These are phyloP conservation scores for Lophium mytilinum DNA, from an alignment of 495 filamentous ascomycete genomes.

Conservation along the genomic window DNA sequence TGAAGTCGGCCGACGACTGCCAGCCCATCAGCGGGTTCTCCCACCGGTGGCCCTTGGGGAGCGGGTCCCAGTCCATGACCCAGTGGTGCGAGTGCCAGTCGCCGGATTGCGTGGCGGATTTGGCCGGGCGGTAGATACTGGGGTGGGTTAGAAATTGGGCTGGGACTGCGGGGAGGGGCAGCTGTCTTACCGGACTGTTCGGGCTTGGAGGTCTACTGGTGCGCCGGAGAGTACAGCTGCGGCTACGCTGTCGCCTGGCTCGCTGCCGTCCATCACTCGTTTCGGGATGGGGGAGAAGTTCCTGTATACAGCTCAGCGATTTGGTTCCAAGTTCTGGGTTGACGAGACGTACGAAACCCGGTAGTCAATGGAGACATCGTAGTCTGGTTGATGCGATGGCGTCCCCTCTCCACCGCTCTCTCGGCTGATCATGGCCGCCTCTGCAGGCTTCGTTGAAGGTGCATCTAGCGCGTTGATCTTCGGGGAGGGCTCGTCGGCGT, in stretches of 20 bases:
- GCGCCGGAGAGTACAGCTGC: constrained; percentile 87
- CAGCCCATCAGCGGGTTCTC: constrained; percentile 98
- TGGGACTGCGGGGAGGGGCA: not conserved
- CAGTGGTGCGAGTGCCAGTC: constrained; percentile 73
- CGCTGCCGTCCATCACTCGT: constrained; percentile 81
- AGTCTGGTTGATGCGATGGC: constrained; percentile 66
- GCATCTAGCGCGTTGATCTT: constrained; percentile 17
- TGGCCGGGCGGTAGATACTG: constrained; percentile 83
- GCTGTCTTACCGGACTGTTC: constrained; percentile 72
- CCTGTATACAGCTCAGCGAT: constrained; percentile 40
- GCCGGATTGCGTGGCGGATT: constrained; percentile 91
- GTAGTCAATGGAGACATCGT: constrained; percentile 66
- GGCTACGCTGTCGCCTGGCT: constrained; percentile 63
- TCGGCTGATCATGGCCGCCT: constrained; percentile 45
- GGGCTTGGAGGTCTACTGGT: constrained; percentile 83
- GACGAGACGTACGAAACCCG: constrained; percentile 61
- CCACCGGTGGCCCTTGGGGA: constrained; percentile 85
- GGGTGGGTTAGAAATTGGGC: not conserved
- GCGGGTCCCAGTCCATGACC: constrained; percentile 98
- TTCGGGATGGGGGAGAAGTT: constrained; percentile 84
- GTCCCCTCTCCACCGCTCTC: constrained; percentile 45
- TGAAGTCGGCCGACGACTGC: constrained; percentile 87
- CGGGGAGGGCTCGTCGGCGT: constrained; percentile 12
- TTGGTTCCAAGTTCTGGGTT: not conserved
- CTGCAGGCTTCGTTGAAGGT: constrained; percentile 19